phyloP scores from a whole-genome alignment of 2,329 filamentous ascomycete genomes.

The Tolypocladium ovalisporum region DNA sequence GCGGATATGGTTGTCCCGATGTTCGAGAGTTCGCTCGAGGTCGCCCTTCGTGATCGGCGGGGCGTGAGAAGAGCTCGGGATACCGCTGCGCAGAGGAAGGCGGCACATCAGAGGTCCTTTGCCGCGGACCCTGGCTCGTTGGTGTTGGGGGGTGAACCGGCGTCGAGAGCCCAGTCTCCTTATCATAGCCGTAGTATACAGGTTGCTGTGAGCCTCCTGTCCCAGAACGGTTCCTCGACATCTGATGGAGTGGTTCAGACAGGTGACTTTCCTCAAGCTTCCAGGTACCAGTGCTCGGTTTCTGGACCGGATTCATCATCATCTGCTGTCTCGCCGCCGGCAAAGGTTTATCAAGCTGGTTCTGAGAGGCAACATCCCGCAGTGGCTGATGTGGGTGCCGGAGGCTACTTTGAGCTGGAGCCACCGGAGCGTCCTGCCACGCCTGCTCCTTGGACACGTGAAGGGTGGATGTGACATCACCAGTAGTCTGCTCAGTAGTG shows the following conservation, averaged over 20 bases:
- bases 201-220: constrained; percentile 18
- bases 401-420: background rate
- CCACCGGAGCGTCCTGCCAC: background rate
- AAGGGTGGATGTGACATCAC: background rate
- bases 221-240: constrained; percentile 21
- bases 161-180: constrained; percentile 33
- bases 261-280: constrained; percentile 44
- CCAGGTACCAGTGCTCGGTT: constrained; percentile 37
- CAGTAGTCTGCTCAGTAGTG: background rate
- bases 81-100: constrained; percentile 41
- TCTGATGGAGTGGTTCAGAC: constrained; percentile 32
- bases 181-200: constrained; percentile 32
- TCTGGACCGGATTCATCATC: constrained; percentile 26
- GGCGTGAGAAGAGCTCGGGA: constrained; percentile 31
- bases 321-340: constrained; percentile 5
- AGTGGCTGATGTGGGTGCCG: background rate
- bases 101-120: constrained; percentile 27
- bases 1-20: constrained; percentile 6
- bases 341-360: background rate
- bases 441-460: background rate
- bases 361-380: background rate
- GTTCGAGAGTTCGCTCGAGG: constrained; percentile 2
- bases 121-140: constrained; percentile 9
- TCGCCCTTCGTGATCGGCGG: constrained; percentile 3
- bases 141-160: constrained; percentile 4